Evolutionary conservation across 2,329 filamentous ascomycete species (phyloP), one percentile per base, ranked within the genome.

Genomic region (Fusarium proliferatum): DNA sequence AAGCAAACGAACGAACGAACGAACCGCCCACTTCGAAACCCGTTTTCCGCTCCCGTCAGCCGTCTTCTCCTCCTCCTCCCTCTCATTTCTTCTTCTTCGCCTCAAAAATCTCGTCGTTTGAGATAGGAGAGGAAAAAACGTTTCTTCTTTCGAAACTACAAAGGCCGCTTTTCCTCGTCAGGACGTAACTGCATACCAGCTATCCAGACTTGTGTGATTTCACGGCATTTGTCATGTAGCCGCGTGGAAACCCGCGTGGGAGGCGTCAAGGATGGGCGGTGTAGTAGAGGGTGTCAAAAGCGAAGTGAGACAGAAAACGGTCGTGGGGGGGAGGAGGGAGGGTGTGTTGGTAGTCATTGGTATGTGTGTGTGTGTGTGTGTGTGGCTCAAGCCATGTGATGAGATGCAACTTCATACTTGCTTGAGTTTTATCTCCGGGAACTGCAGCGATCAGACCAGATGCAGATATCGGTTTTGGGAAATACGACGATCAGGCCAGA

Each of bases 151-250:
- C 46, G 34, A 48, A 48, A 59, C 58, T 28, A 21, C 23, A 53
- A 48, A 36, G 45, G 36, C 39, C 39, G 30, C 66, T 15, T 64
- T 76, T 59, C 73, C 71, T 28, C 65, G 26, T 43, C 69, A 33
- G 48, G 71, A 30, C 38, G 43, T 26, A 26, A 21, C 49, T 70
- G 73, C 73, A 76, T 72, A 65, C 73, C 73, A 76, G 65, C 33
- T 41, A 63, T 26, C 53, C 53, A 69, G 73, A 53, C 60, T 43
- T 60, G 33, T 62, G 41, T 26, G 45, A 68, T 71, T 39, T 38
- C 61, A 73, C 72, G 4, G 56, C 36, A 53, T 61, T 28, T 56
- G 30, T 41, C 71, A 46, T 62, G 34, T 62, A 51, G 43, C 43
- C 66, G 56, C 69, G 72, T 71, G 72, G 61, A 52, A 55, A 41